phyloP scores from a whole-genome alignment of 23 red algal genomes.

The Gracilariopsis chorda region DNA sequence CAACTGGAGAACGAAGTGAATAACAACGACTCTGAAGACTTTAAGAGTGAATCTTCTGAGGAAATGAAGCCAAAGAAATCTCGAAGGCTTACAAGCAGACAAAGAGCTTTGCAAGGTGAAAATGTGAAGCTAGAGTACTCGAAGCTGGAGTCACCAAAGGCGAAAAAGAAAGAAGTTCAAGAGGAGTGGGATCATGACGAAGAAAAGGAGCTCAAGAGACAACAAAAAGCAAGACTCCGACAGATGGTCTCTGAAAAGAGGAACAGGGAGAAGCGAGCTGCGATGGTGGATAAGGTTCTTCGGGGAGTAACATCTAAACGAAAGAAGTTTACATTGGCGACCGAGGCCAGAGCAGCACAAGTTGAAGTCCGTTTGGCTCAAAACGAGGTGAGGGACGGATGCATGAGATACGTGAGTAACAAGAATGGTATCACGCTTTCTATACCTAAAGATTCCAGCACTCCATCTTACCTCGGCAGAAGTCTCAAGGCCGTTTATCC shows the following conservation, averaged over 20 bases:
- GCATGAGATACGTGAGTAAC: conserved; percentile 53
- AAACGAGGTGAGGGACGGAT: conserved; percentile 65
- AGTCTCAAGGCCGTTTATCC: conserved; percentile 51
- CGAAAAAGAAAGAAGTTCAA: conserved; percentile 24
- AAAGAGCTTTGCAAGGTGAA: conserved; percentile 65
- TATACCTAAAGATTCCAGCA: conserved; percentile 27
- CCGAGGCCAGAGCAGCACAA: conserved; percentile 48
- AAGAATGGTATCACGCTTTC: conserved; percentile 18
- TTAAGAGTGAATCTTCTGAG: background rate
- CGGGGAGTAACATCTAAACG: conserved; percentile 77
- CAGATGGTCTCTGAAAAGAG: conserved; percentile 80
- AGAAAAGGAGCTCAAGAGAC: conserved; percentile 49
- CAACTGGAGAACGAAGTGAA: conserved; percentile 8
- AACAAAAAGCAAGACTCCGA: conserved; percentile 70
- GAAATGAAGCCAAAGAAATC: conserved; percentile 1
- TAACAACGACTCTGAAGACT: conserved; percentile 9
- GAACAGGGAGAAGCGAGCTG: conserved; percentile 75
- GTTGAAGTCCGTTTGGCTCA: conserved; percentile 32
- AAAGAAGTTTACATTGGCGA: conserved; percentile 67
- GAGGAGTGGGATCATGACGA: conserved; percentile 57
- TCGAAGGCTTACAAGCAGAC: conserved; percentile 33
- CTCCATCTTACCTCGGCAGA: background rate
- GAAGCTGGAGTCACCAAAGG: conserved; percentile 46
- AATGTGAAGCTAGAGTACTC: conserved; percentile 43
- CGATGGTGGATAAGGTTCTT: conserved; percentile 77